Evolutionary conservation across 371 early-diverging fungal genomes (phyloP).

Genomic region (Choanephora cucurbitarum): DNA sequence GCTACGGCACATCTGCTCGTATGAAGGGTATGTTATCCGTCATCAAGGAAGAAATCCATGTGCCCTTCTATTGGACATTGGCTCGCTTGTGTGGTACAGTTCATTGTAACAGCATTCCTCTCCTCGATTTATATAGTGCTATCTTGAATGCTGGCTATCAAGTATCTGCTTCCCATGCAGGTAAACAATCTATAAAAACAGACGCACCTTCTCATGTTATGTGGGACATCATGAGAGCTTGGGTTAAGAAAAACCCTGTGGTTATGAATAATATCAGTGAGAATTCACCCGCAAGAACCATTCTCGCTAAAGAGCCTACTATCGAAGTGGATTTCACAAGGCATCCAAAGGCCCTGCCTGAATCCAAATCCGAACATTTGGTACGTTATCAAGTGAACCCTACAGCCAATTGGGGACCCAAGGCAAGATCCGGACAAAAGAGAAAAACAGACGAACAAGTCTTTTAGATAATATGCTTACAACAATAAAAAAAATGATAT

Average conservation of each 20-base stretch:
- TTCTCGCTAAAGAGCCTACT: conserved; percentile 66
- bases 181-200: conserved; percentile 90
- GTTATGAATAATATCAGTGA: conserved; percentile 64
- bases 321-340: conserved; percentile 65
- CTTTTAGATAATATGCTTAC: too few relatives aligned
- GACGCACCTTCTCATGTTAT: conserved; percentile 88
- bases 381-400: conserved; percentile 94
- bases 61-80: conserved; percentile 86
- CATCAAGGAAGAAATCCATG: conserved; percentile 82
- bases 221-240: conserved; percentile 92
- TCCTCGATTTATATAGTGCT: conserved; percentile 73
- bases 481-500: too few relatives aligned
- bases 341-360: conserved; percentile 74
- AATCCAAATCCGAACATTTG: conserved; percentile 77
- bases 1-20: conserved; percentile 80
- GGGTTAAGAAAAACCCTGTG: conserved; percentile 74
- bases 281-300: conserved; percentile 69
- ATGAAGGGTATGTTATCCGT: conserved; percentile 97
- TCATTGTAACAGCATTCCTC: conserved; percentile 62
- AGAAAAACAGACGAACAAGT: conserved; percentile 43
- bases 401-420: conserved; percentile 95
- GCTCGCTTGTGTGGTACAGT: conserved; percentile 61
- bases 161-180: conserved; percentile 92
- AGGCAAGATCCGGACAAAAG: conserved; percentile 71
- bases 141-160: conserved; percentile 91